Base-by-base conservation (phyloP, 306 rosid genomes). In the Senna tora region DNA sequence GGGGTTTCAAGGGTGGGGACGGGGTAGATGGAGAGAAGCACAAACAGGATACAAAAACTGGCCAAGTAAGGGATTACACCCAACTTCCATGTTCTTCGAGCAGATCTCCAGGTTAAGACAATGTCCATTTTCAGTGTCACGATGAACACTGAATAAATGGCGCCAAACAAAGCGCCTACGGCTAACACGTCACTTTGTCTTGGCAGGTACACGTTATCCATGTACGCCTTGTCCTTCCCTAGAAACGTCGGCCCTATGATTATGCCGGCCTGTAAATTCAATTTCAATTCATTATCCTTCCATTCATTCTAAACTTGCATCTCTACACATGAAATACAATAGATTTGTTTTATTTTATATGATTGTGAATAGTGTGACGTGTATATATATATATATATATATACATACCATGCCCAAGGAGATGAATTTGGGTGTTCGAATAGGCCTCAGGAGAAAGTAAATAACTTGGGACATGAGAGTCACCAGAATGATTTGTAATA, bases 361-460 rank as follows among this genome's bases (percentile, higher is more conserved):
- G n/a, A n/a, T n/a, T n/a, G n/a, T n/a, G n/a, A n/a, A n/a, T n/a
- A n/a, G n/a, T n/a, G n/a, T n/a, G n/a, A n/a, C n/a, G n/a, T n/a
- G n/a, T n/a, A n/a, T n/a, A 25, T 25, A 25, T 25, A 25, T 25
- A 25, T 25, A 3, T 25, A 25, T 36, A 45, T 11, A 3, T 14
- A 14, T 19, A 32, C 9, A n/a, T 75, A 84, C 91, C 66, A 86
- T 30, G 13, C 79, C 39, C 53, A 41, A 65, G 85, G 89, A 83
- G 56, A 78, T 58, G 75, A 81, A 77, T 83, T 63, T 84, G 76
- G 97, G 83, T 55, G 89, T 85, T 65, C 32, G 65, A 5, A 90
- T 9, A 22, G 97, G 94, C 76, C 42, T 61, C 46, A 86, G 87
- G 62, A 90, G 4, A 47, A 41, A 68, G 80, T 38, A 59, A 38